A percentile compares a stretch with the other conserved stretches of the same genome.
These are phyloP conservation scores for Phytophthora palmivora DNA, from an alignment of 352 stramenopile genomes.

Conservation along the genomic window DNA sequence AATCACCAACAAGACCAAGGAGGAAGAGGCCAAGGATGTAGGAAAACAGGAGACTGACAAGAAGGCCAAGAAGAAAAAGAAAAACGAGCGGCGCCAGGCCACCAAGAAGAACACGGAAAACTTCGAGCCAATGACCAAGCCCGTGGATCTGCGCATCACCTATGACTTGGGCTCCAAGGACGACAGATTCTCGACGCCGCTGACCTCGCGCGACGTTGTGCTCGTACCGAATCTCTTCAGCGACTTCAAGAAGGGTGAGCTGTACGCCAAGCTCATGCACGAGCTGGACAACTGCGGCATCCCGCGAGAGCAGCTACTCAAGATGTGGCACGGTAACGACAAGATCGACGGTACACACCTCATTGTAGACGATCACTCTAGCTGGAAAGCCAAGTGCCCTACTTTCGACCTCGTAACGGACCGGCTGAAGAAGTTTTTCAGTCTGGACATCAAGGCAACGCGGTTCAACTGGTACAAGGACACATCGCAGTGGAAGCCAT, in stretches of 20 bases:
- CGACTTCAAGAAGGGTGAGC: slow-evolving; percentile 75
- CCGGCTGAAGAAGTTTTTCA: slow-evolving; percentile 89
- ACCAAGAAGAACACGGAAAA: slow-evolving; percentile 84
- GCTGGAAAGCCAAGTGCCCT: slow-evolving; percentile 77
- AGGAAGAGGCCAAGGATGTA: slow-evolving; percentile 19
- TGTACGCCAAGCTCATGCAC: slow-evolving; percentile 71
- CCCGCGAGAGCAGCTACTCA: slow-evolving; percentile 68
- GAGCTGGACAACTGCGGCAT: slow-evolving; percentile 77
- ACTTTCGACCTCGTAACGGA: slow-evolving; percentile 87
- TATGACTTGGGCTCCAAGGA: slow-evolving; percentile 65
- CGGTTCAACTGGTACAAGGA: slow-evolving; percentile 97
- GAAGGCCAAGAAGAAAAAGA: slow-evolving; percentile 51
- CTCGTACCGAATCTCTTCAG: slow-evolving; percentile 78
- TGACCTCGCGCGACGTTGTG: slow-evolving; percentile 71
- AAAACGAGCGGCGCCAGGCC: slow-evolving; percentile 39
- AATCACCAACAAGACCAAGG: slow-evolving; percentile 22
- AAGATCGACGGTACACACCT: slow-evolving; percentile 94
- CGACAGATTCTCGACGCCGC: slow-evolving; percentile 64
- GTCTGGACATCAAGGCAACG: slow-evolving; percentile 88
- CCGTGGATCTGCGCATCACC: slow-evolving; percentile 75
- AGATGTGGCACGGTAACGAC: slow-evolving; percentile 86
- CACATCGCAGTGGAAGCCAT: slow-evolving; percentile 93
- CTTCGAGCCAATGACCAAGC: slow-evolving; percentile 73
- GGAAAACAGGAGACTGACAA: slow-evolving; percentile 35
- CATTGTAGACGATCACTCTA: slow-evolving; percentile 91